Evolutionary conservation across 164 flowering plant genomes (phyloP), one percentile per base, ranked within the genome.

Genomic region (Amborella trichopoda): DNA sequence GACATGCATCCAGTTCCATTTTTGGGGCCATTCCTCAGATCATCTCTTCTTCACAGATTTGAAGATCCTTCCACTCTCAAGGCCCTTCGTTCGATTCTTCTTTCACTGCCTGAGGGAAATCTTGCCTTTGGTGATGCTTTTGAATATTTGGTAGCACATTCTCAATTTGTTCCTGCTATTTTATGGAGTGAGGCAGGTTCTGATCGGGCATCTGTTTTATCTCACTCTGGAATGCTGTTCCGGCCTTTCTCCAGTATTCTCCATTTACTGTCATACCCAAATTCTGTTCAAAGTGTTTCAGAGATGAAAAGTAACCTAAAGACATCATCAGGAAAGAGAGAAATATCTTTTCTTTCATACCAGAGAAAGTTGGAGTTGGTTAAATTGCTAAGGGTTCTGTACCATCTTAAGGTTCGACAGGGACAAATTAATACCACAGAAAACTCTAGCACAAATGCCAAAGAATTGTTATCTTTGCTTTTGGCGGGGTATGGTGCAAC

Each of bases 401-500:
- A 72, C 55, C 62, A 48, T 37, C 52, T 63, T 6, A 67, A 53
- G 40, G 50, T 28, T 40, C 49, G 30, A 40, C 64, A 57, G 25
- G 9, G 23, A 22, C 40, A 37, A 54, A 26, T 27, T 48, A 44
- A 61, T 62, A 45, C 58, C 55, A 73, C 34, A 49, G 66, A 67
- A 27, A 74, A 71, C 45, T 40, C 39, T 50, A 69, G 54, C 33
- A 60, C 76, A 59, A 76, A 86, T 60, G 60, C 68, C 32, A 70
- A 55, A 59, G 85, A 81, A 33, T 55, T 86, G 59, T 51, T 76
- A 49, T 58, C 59, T 30, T 60, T 81, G 64, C 96, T 91, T 57
- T 52, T 86, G 62, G 72, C 78, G 54, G 70, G 84, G 55, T 91
- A 86, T 69, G 75, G 90, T 60, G 94, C 94, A 28, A 83, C 85